Evolutionary conservation across 2,329 filamentous ascomycete species (phyloP), one percentile per base, ranked within the genome.

Genomic region (Epichloe bromicola): DNA sequence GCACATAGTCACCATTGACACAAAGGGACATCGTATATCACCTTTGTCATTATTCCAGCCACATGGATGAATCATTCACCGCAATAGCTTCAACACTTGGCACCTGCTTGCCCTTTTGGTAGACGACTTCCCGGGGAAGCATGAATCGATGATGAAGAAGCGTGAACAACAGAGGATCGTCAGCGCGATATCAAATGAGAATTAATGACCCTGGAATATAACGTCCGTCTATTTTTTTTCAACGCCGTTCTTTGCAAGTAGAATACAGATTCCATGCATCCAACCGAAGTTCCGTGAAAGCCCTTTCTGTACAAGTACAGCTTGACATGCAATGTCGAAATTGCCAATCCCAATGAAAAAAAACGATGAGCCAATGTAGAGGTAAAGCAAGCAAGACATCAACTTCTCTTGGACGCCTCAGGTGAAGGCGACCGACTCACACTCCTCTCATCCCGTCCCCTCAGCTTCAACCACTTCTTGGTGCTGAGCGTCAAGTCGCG

Each of bases 391-490:
- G 17, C 3, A 19, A 7, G 15, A 30, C 10, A 19, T 54, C 41
- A 55, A 60, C 87, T 77, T 68, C 83, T 82, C 63, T 85, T 80
- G 55, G 82, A 80, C 5, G 88, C 87, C 67, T 95, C 88, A 3
- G 91, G 91, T 59, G 85, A 93, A 0, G 90, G 88, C 65, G 87
- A 95, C 63, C 88, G 79, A 57, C 74, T 86, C 56, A 82, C 80
- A 67, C 88, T 95, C 68, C 88, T 80, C 63, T 85, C 83, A 70
- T 96, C 91, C 60, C 86, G 76, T 19, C 89, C 91, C 54, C 88
- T 78, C 70, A 81, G 72, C 73, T 87, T 87, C 64, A 97, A 73
- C 90, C 91, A 97, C 76, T 97, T 97, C 79, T 95, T 95, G 56
- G 91, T 97, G 61, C 82, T 81, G 59, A 97, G 76, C 56, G 86